These are phyloP conservation scores for Clavispora vitiphila DNA, from an alignment of 805 yeast genomes.

Conservation along the genomic window DNA sequence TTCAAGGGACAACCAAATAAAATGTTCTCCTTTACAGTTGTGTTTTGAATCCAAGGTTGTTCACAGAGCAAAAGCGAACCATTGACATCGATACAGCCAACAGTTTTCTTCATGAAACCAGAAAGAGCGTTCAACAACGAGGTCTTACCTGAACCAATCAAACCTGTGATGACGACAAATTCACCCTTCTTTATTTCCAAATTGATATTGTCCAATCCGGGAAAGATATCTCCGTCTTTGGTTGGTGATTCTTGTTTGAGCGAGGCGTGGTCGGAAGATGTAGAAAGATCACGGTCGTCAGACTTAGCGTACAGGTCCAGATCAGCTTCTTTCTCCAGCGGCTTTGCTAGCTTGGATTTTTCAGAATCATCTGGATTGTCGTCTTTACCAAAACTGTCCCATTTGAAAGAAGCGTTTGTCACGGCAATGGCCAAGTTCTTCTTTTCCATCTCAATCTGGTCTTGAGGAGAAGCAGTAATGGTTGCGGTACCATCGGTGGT, in stretches of 20 bases:
- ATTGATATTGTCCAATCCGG: slow-evolving; percentile 48
- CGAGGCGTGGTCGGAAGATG: slow-evolving; percentile 1
- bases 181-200: slow-evolving; percentile 58
- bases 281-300: neutral
- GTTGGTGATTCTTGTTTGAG: no score
- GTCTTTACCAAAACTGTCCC: slow-evolving; percentile 44
- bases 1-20: slow-evolving; percentile 58
- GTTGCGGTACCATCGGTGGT: slow-evolving; percentile 29
- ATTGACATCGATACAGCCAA: slow-evolving; percentile 48
- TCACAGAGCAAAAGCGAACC: slow-evolving; percentile 57
- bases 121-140: slow-evolving; percentile 66
- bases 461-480: slow-evolving; percentile 22
- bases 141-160: slow-evolving; percentile 79
- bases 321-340: neutral
- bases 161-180: slow-evolving; percentile 70
- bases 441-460: slow-evolving; percentile 19
- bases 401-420: slow-evolving; percentile 53
- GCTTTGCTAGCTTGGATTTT: no score
- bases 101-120: slow-evolving; percentile 58
- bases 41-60: slow-evolving; percentile 80
- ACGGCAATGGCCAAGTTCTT: slow-evolving; percentile 43
- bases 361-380: neutral
- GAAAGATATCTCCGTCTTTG: slow-evolving; percentile 24
- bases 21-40: slow-evolving; percentile 72
- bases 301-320: neutral